These are phyloP conservation scores for Metschnikowia cubensis DNA, from an alignment of 805 yeast species.

Conservation along the genomic window DNA sequence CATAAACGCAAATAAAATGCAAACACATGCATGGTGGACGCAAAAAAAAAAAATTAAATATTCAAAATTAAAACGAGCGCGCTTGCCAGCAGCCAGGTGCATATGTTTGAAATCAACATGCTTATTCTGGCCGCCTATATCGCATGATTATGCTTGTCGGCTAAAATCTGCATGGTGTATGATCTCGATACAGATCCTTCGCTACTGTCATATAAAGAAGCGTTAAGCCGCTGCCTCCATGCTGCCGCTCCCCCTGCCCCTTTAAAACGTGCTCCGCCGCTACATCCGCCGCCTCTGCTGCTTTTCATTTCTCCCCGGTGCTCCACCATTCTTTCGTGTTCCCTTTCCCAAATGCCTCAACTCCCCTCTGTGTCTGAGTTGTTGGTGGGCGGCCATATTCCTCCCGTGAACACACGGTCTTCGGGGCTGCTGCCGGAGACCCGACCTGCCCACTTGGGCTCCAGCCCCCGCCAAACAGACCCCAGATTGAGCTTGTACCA, in stretches of 20 bases:
- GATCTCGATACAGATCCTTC: slow-evolving; percentile 4
- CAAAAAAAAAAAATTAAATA: too few species aligned
- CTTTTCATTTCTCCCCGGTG: background rate
- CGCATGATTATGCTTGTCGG: slow-evolving; percentile 3
- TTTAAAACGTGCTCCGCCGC: background rate
- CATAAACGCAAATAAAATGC: too few species aligned
- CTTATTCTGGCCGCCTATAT: slow-evolving; percentile 1
- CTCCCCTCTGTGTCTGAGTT: slow-evolving; percentile 21
- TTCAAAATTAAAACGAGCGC: background rate
- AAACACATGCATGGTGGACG: too few species aligned
- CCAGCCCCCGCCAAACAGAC: slow-evolving; percentile 11
- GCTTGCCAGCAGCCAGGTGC: background rate
- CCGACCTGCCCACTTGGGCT: slow-evolving; percentile 4
- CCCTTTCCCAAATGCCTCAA: slow-evolving; percentile 11
- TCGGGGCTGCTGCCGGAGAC: background rate
- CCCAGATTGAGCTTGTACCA: background rate
- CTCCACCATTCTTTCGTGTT: background rate
- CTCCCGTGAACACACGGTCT: background rate
- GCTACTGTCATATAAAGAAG: slow-evolving; percentile 2
- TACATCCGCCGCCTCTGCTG: background rate
- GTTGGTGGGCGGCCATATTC: slow-evolving; percentile 18
- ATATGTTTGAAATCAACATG: slow-evolving; percentile 1
- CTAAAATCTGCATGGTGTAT: slow-evolving; percentile 1
- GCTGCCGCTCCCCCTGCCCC: background rate
- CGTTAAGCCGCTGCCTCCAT: background rate